Percentiles rank a stretch among this genome's conserved stretches.
Evolutionary conservation across 306 rosid genomes (phyloP).

Genomic region (Quercus wislizeni): DNA sequence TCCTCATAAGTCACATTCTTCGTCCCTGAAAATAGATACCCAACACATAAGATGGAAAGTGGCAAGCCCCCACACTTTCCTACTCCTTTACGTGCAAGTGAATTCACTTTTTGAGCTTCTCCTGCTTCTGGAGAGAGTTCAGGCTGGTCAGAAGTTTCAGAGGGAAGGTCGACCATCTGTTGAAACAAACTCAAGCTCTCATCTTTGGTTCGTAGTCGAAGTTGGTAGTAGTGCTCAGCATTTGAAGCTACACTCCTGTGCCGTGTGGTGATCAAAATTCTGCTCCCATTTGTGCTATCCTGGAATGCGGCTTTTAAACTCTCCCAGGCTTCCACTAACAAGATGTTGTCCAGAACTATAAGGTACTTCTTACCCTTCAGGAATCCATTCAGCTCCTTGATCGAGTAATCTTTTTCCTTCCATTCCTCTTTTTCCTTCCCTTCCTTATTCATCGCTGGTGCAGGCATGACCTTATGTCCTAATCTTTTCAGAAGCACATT

Average conservation of each 20-base stretch:
- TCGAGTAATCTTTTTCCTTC: no score
- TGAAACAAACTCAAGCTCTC: slow-evolving; percentile 19
- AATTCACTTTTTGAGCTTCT: background rate
- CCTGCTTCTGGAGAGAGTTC: background rate
- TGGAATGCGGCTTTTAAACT: no score
- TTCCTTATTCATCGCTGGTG: no score
- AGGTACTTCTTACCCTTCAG: no score
- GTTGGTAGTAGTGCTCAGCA: background rate
- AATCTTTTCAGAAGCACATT: no score
- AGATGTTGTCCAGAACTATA: no score
- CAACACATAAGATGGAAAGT: background rate
- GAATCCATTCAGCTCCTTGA: no score
- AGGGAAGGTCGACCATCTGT: background rate
- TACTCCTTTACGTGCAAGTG: background rate
- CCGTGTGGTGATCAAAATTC: slow-evolving; percentile 1
- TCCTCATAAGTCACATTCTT: background rate
- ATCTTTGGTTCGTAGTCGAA: slow-evolving; percentile 10
- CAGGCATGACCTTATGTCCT: no score
- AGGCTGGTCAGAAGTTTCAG: background rate
- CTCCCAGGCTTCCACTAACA: no score
- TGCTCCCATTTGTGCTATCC: background rate
- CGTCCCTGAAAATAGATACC: slow-evolving; percentile 5
- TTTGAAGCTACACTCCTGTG: background rate
- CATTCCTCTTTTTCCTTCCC: no score
- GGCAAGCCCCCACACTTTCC: background rate